Percentiles rank a stretch among this genome's conserved stretches.
Conservation (phyloP, 495 filamentous ascomycete genomes). For the Lasiosphaeria ovina region DNA sequence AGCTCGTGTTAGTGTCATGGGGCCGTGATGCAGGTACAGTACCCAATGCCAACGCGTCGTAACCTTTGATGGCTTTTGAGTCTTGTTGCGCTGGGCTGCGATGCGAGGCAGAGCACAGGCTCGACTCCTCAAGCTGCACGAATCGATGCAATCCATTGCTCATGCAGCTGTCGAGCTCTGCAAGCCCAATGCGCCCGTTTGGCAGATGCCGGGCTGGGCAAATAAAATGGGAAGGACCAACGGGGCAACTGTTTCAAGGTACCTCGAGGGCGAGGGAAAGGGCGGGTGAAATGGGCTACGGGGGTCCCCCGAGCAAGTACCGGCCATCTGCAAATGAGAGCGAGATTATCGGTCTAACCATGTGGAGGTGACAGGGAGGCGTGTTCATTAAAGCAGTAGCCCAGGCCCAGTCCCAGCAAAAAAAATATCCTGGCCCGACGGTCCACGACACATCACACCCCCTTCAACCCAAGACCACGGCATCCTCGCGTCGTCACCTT, state of each 20-base stretch:
- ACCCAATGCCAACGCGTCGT: background rate
- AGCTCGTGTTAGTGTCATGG: background rate
- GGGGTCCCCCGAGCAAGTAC: conserved; percentile 20
- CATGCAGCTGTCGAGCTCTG: background rate
- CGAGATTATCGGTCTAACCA: conserved; percentile 26
- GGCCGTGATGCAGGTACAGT: background rate
- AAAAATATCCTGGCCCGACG: conserved; percentile 20
- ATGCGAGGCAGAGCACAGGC: too few species aligned
- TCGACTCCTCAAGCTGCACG: too few species aligned
- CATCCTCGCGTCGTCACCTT: conserved; percentile 24
- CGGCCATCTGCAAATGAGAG: conserved; percentile 27
- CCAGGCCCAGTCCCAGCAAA: conserved; percentile 15
- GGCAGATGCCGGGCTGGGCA: background rate
- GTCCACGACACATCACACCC: conserved; percentile 14
- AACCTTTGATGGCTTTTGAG: too few species aligned
- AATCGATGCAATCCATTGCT: background rate
- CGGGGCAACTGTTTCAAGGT: conserved; percentile 15
- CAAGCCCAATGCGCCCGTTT: background rate
- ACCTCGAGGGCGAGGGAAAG: conserved; percentile 4
- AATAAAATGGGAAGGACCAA: background rate
- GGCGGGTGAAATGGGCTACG: background rate
- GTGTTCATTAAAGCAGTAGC: conserved; percentile 28
- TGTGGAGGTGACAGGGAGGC: conserved; percentile 31
- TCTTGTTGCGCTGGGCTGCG: too few species aligned
- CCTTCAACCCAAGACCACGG: conserved; percentile 19